Conservation (phyloP, 2,329 filamentous ascomycete species). For the Phyllosticta citriasiana region DNA sequence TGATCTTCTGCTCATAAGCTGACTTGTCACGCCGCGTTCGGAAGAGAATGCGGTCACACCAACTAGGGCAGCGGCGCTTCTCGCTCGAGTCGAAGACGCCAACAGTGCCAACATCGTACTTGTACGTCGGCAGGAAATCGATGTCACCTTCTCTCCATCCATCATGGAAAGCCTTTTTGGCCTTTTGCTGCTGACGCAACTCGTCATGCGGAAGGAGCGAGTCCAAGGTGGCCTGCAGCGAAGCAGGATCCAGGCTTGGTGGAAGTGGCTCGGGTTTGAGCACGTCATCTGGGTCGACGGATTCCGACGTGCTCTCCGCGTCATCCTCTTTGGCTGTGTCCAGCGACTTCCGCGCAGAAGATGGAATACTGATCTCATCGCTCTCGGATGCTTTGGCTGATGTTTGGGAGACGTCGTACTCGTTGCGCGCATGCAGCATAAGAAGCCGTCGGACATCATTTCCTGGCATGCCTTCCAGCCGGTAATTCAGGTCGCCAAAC, state of each 20-base stretch:
- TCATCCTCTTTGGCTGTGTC: background rate
- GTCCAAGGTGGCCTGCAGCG: conserved; percentile 76
- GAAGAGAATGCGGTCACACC: conserved; percentile 92
- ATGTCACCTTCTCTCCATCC: conserved; percentile 88
- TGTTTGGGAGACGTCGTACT: conserved; percentile 48
- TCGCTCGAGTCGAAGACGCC: conserved; percentile 91
- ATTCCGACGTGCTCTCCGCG: background rate
- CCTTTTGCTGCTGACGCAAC: conserved; percentile 60
- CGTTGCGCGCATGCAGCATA: conserved; percentile 69
- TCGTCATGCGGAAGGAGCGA: conserved; percentile 88
- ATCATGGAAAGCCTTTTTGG: conserved; percentile 74
- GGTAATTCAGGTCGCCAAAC: conserved; percentile 94
- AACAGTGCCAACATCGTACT: conserved; percentile 92
- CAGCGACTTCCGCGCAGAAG: conserved; percentile 1
- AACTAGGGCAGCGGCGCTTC: conserved; percentile 84
- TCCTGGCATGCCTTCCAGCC: conserved; percentile 76
- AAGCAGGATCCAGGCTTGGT: conserved; percentile 62
- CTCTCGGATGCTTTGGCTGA: background rate
- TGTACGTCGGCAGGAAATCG: conserved; percentile 87
- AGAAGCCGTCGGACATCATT: conserved; percentile 81
- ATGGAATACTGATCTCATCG: conserved; percentile 18
- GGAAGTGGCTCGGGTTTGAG: conserved; percentile 25
- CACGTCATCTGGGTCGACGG: conserved; percentile 5
- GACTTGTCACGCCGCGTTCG: conserved; percentile 63
- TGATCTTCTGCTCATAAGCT: conserved; percentile 51